Evolutionary conservation across 2,329 filamentous ascomycete species (phyloP).

Genomic region (Nemania sp.): DNA sequence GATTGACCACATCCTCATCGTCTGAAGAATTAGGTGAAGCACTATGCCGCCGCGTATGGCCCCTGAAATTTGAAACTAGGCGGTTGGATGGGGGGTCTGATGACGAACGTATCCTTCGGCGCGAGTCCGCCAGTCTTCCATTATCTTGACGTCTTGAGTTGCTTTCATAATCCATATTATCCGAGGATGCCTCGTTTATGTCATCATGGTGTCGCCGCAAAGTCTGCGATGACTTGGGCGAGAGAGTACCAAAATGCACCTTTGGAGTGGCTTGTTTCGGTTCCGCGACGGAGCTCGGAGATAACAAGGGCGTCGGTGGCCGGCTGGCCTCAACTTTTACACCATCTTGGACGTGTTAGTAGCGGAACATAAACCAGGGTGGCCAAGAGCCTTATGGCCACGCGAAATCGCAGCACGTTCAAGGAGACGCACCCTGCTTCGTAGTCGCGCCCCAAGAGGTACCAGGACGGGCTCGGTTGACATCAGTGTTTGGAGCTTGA

Average conservation of each 20-base stretch:
- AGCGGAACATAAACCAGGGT: not conserved
- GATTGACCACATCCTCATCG: slow-evolving; percentile 36
- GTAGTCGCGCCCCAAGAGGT: slow-evolving; percentile 37
- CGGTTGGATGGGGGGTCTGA: slow-evolving; percentile 34
- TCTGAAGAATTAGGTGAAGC: slow-evolving; percentile 24
- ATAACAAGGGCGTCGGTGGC: slow-evolving; percentile 3
- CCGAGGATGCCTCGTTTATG: slow-evolving; percentile 18
- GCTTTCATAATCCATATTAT: slow-evolving; percentile 10
- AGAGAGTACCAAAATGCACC: slow-evolving; percentile 40
- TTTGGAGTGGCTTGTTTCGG: slow-evolving; percentile 24
- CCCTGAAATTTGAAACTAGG: slow-evolving; percentile 16
- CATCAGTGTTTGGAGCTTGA: slow-evolving; percentile 36
- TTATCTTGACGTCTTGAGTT: not conserved
- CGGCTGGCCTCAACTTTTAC: slow-evolving; percentile 11
- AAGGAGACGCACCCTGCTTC: slow-evolving; percentile 43
- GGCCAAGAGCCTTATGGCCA: not conserved
- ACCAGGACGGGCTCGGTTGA: slow-evolving; percentile 35
- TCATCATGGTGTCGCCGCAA: slow-evolving; percentile 34
- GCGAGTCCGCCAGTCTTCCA: not conserved
- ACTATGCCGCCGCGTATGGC: slow-evolving; percentile 15
- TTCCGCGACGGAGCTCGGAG: slow-evolving; percentile 6
- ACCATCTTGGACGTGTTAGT: slow-evolving; percentile 24
- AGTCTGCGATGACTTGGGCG: slow-evolving; percentile 39
- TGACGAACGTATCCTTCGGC: slow-evolving; percentile 28
- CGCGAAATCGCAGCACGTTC: slow-evolving; percentile 29